A percentile compares a stretch with the other conserved stretches of the same genome.
These are phyloP conservation scores for Bjerkandera adusta DNA, from an alignment of 1,284 basidiomycete genomes.

Conservation along the genomic window DNA sequence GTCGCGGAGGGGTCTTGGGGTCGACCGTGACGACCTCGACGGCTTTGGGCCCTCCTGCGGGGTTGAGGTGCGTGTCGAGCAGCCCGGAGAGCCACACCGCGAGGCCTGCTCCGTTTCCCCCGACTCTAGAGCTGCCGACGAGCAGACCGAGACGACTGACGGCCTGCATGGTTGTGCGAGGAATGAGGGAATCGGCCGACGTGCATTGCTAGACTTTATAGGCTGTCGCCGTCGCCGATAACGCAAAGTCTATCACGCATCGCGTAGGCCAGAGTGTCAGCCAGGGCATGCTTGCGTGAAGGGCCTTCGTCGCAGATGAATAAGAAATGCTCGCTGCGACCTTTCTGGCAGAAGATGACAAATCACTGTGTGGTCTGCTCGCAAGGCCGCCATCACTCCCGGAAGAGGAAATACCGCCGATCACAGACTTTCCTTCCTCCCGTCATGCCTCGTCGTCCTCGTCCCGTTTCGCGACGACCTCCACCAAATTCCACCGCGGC, in stretches of 20 bases:
- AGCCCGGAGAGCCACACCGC: constrained; percentile 26
- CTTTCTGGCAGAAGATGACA: not conserved
- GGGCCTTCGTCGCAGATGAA: not conserved
- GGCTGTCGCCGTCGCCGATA: no score
- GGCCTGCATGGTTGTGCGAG: constrained; percentile 2
- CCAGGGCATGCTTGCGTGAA: no score
- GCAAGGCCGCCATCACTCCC: not conserved
- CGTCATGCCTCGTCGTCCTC: constrained; percentile 31
- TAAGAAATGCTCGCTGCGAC: not conserved
- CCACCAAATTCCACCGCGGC: constrained; percentile 6
- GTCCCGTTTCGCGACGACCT: constrained; percentile 24
- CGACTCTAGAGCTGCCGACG: constrained; percentile 26
- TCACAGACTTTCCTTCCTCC: not conserved
- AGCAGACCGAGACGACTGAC: constrained; percentile 23
- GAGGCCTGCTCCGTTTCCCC: constrained; percentile 27
- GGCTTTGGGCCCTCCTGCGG: not conserved
- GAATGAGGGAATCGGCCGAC: not conserved
- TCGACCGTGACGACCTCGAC: constrained; percentile 20
- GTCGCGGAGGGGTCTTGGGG: constrained; percentile 22
- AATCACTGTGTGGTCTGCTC: not conserved
- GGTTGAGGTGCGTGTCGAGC: constrained; percentile 22
- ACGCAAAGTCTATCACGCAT: no score
- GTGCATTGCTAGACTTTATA: not conserved
- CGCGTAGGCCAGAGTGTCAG: no score
- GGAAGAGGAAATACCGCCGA: not conserved